Evolutionary conservation across 78 protist species (phyloP).

Genomic region (Dictyostelium purpureum): DNA sequence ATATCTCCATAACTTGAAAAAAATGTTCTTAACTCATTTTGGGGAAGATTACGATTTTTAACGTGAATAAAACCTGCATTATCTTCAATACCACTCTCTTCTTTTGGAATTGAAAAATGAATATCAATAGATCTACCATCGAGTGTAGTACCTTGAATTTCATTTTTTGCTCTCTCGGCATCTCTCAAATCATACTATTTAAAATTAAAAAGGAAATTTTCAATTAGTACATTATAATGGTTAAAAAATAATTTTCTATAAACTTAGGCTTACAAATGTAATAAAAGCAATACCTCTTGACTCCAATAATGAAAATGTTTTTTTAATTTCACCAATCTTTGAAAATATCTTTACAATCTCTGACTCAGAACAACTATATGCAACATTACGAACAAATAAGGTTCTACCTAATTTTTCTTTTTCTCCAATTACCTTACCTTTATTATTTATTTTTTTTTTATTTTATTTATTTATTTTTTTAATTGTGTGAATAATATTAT

Average conservation of each 20-base stretch:
- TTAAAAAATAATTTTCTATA: neutral
- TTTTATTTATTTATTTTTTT: too few species aligned
- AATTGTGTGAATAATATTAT: neutral
- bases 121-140: conserved; percentile 60
- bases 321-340: conserved; percentile 63
- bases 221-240: neutral
- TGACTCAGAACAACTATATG: conserved; percentile 5
- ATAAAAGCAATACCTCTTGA: conserved; percentile 77
- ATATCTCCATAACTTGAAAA: conserved; percentile 60
- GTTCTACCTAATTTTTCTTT: conserved; percentile 72
- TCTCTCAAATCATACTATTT: conserved; percentile 68
- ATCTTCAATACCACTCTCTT: conserved; percentile 47
- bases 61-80: conserved; percentile 55
- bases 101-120: conserved; percentile 79
- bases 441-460: neutral
- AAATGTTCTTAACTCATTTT: conserved; percentile 38
- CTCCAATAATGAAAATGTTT: conserved; percentile 58
- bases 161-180: conserved; percentile 74
- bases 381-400: conserved; percentile 71
- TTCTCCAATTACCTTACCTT: conserved; percentile 68
- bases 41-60: conserved; percentile 21
- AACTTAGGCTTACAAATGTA: conserved; percentile 40
- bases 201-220: neutral
- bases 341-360: conserved; percentile 24
- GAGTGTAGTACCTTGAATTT: conserved; percentile 19